phyloP scores from a whole-genome alignment of 179 eudicot species.

The Dionaea muscipula region DNA sequence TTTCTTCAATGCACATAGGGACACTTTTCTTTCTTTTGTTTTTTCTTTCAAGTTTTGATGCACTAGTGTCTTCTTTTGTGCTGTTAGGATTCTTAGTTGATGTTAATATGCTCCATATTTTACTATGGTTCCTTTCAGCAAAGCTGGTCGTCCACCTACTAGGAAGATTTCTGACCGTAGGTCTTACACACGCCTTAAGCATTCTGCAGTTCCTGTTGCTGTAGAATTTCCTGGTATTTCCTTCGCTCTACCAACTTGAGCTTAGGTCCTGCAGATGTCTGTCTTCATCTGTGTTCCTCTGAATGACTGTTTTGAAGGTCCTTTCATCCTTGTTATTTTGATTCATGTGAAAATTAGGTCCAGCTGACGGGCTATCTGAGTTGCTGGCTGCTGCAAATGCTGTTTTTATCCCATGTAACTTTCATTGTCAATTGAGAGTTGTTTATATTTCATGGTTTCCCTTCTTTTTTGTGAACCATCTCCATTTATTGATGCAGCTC shows the following conservation, averaged over 20 bases:
- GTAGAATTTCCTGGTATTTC: constrained; percentile 51
- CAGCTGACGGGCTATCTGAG: constrained; percentile 61
- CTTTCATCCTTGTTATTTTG: neutral
- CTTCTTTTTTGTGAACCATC: neutral
- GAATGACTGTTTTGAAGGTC: neutral
- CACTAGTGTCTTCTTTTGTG: neutral
- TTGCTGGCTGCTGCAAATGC: constrained; percentile 57
- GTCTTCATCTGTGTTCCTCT: neutral
- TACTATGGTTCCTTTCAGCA: constrained; percentile 24
- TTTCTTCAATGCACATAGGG: neutral
- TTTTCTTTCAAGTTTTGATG: no score
- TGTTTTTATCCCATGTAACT: constrained; percentile 37
- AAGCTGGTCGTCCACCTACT: constrained; percentile 49
- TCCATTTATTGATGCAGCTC: neutral
- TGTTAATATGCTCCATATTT: neutral
- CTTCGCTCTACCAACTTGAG: neutral
- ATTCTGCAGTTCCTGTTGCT: constrained; percentile 24
- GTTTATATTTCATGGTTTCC: neutral
- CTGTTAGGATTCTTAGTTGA: neutral
- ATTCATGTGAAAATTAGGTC: constrained; percentile 18
- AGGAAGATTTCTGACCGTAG: constrained; percentile 54
- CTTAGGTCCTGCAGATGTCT: neutral
- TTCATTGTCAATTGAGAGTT: constrained; percentile 1
- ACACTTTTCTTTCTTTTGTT: neutral
- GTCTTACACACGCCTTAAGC: constrained; percentile 47